Conservation (phyloP, 345 rosid genomes). For the Eutrema heterophyllum region DNA sequence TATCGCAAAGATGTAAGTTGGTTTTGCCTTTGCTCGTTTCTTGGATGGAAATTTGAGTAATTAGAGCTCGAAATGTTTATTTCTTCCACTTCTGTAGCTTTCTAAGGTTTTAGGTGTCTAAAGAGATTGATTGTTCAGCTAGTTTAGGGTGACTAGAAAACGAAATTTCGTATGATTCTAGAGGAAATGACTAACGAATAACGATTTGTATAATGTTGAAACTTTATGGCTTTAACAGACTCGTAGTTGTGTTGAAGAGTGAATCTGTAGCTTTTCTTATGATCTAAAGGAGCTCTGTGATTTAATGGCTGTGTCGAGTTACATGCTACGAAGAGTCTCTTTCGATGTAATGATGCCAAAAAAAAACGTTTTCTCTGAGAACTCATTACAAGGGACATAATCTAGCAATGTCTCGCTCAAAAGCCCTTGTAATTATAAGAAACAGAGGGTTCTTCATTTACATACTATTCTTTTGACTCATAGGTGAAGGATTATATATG, state of each 20-base stretch:
- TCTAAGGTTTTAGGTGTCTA: background rate
- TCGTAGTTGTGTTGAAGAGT: background rate
- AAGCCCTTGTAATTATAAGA: background rate
- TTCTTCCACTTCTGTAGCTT: background rate
- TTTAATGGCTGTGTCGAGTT: background rate
- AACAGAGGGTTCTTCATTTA: background rate
- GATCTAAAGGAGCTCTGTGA: background rate
- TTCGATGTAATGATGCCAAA: background rate
- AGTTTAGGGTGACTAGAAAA: background rate
- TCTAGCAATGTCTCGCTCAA: background rate
- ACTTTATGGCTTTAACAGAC: background rate
- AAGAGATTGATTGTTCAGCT: background rate
- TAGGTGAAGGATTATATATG: background rate
- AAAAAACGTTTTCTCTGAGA: background rate
- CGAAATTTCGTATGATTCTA: background rate
- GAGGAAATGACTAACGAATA: background rate
- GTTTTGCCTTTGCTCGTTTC: background rate
- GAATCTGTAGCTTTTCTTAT: background rate
- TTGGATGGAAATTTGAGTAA: background rate
- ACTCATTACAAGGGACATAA: background rate
- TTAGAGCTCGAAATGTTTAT: background rate
- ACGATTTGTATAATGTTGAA: background rate
- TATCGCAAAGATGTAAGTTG: conserved; percentile 76
- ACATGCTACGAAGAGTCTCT: background rate
- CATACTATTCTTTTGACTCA: background rate